Conservation (phyloP, 2,329 filamentous ascomycete genomes). For the Rachicladosporium sp. region DNA sequence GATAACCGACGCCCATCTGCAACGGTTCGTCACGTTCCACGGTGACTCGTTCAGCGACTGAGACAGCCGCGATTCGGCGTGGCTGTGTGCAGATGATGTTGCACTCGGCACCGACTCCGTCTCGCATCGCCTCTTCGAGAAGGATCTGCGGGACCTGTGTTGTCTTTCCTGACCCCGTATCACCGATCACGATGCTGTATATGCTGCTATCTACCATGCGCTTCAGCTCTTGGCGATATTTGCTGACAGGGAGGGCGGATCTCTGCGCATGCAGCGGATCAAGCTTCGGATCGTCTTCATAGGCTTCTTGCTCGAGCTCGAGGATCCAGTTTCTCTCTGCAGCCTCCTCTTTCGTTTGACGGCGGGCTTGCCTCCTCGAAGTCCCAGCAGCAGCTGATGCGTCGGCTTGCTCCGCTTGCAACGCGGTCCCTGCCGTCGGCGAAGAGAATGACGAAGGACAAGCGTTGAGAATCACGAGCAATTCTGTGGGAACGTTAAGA, state of each 20-base stretch:
- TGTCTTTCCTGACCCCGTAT: conserved; percentile 36
- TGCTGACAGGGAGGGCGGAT: conserved; percentile 30
- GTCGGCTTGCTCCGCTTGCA: too few species aligned
- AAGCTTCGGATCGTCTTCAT: conserved; percentile 8
- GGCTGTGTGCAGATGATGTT: conserved; percentile 41
- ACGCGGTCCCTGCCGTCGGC: too few species aligned
- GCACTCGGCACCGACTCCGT: conserved; percentile 27
- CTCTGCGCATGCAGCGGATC: conserved; percentile 19
- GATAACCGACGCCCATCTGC: conserved; percentile 33
- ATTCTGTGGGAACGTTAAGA: too few species aligned
- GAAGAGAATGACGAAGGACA: too few species aligned
- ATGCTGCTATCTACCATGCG: conserved; percentile 26
- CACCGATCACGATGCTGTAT: conserved; percentile 35
- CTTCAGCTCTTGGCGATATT: conserved; percentile 13
- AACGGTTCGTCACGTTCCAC: conserved; percentile 31
- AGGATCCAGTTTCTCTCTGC: too few species aligned
- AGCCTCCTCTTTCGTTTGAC: too few species aligned
- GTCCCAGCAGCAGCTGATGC: too few species aligned
- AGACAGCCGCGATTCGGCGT: conserved; percentile 35
- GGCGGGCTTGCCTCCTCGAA: too few species aligned
- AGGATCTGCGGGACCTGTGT: conserved; percentile 44
- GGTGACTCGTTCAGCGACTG: conserved; percentile 36
- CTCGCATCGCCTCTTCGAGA: conserved; percentile 33
- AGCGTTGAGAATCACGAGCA: too few species aligned
- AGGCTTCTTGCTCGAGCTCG: too few species aligned